Base-by-base conservation (phyloP, 108 stramenopile genomes). In the Cyclotella sp. region DNA sequence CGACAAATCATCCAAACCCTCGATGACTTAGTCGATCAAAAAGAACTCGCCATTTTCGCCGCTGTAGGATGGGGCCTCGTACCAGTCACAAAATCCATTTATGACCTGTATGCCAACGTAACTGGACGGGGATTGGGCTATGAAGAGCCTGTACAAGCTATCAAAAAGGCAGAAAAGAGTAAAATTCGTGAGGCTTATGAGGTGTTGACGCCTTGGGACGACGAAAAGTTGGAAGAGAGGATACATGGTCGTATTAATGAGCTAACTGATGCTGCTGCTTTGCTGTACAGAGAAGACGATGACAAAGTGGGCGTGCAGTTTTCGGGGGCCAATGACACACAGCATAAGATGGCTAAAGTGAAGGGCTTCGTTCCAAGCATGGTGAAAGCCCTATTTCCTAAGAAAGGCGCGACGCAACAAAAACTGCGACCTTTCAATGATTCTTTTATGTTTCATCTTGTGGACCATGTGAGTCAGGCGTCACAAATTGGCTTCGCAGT, bases 391-490 rank as follows among this genome's bases (percentile, higher is more conserved):
- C 44, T 22, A 9, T 11, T 24, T 13, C 14, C n/a, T 9, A 26
- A 42, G 28, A 13, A 77, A 18, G 53, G 68, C 3, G 19, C 54
- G 9, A 15, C 29, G 19, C 24, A 59, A 51, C 24, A 26, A 10
- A 63, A 53, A 12, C 41, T 62, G 11, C 46, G 26, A 19, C 79
- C 72, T 18, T 80, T 80, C 58, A 3, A 39, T 21, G 30, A 70
- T 7, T 60, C 80, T n/a, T 58, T 46, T 40, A 9, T 69, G 6
- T 81, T 63, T 62, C 80, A 81, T 9, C 28, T 71, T 18, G 73
- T 70, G 34, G 80, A 81, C 70, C 80, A 81, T 53, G 66, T 81
- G 26, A 81, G 80, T n/a, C 80, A 81, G 41, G 80, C 80, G 3
- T 68, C 73, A 14, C 67, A 51, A 39, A 68, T 81, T 9, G 73